These are phyloP conservation scores for Barnettozyma vustinii DNA, from an alignment of 805 yeast genomes.

Conservation along the genomic window DNA sequence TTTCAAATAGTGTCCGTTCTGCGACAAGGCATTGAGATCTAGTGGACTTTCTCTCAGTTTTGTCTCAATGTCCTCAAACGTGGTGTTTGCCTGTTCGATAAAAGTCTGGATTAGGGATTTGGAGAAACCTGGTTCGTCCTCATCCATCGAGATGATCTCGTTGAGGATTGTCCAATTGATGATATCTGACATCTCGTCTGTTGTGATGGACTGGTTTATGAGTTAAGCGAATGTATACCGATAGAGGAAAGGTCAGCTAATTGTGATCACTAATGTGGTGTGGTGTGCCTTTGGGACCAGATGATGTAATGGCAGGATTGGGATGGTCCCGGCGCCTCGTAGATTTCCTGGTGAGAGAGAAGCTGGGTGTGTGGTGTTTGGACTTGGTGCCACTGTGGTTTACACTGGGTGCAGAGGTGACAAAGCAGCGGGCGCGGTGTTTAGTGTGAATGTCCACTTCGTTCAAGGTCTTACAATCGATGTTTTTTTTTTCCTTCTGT, in stretches of 20 bases:
- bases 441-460: too few species aligned
- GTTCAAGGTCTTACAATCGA: background rate
- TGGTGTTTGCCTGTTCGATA: conserved; percentile 82
- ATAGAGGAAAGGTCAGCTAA: background rate
- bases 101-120: conserved; percentile 73
- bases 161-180: conserved; percentile 86
- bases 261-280: background rate
- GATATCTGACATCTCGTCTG: conserved; percentile 43
- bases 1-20: conserved; percentile 86
- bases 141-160: conserved; percentile 92
- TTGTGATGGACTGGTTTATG: background rate
- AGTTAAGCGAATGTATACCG: background rate
- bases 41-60: conserved; percentile 31
- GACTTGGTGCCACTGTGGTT: background rate
- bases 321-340: background rate
- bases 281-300: background rate
- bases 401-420: background rate
- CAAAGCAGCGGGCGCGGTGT: background rate
- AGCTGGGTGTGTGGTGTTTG: background rate
- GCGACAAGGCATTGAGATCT: conserved; percentile 52
- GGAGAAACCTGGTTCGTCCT: conserved; percentile 90
- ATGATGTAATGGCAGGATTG: background rate
- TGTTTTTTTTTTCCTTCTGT: background rate
- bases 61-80: conserved; percentile 65
- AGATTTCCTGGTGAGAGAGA: background rate